These are phyloP conservation scores for Boletus tomentosulus DNA, from an alignment of 768 basidiomycete species.

Conservation along the genomic window DNA sequence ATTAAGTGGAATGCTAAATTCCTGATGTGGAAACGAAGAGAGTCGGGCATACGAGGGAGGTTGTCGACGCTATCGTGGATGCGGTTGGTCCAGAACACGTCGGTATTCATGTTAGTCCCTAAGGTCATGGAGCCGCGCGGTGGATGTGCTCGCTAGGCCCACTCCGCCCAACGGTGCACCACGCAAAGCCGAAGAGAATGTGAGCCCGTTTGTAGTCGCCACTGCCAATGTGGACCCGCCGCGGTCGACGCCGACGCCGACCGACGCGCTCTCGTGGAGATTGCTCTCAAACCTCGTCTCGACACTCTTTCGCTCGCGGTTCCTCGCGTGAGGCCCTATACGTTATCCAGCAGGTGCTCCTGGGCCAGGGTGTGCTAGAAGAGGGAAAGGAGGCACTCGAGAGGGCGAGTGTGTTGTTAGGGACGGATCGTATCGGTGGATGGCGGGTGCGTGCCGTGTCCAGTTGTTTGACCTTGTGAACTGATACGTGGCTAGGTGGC, in stretches of 20 bases:
- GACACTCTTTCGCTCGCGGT: slow-evolving; percentile 65
- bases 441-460: slow-evolving; percentile 36
- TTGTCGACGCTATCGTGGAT: no score
- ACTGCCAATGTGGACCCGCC: neutral
- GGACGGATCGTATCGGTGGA: slow-evolving; percentile 52
- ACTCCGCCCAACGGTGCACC: slow-evolving; percentile 33
- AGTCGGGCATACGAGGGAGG: no score
- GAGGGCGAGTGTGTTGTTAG: slow-evolving; percentile 44
- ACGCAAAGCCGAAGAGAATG: slow-evolving; percentile 27
- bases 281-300: slow-evolving; percentile 67
- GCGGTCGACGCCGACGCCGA: slow-evolving; percentile 17
- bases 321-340: slow-evolving; percentile 82
- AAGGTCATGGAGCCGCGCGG: slow-evolving; percentile 76
- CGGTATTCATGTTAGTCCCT: no score
- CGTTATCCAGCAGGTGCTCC: slow-evolving; percentile 71
- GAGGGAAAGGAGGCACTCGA: slow-evolving; percentile 54
- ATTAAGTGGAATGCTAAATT: no score
- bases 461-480: neutral
- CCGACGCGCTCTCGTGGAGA: slow-evolving; percentile 69
- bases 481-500: slow-evolving; percentile 30
- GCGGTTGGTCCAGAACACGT: no score
- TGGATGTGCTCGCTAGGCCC: slow-evolving; percentile 62
- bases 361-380: slow-evolving; percentile 56
- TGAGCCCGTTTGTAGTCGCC: slow-evolving; percentile 56
- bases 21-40: no score